Evolutionary conservation across 768 basidiomycete species (phyloP).

Genomic region (Naganishia friedmannii): DNA sequence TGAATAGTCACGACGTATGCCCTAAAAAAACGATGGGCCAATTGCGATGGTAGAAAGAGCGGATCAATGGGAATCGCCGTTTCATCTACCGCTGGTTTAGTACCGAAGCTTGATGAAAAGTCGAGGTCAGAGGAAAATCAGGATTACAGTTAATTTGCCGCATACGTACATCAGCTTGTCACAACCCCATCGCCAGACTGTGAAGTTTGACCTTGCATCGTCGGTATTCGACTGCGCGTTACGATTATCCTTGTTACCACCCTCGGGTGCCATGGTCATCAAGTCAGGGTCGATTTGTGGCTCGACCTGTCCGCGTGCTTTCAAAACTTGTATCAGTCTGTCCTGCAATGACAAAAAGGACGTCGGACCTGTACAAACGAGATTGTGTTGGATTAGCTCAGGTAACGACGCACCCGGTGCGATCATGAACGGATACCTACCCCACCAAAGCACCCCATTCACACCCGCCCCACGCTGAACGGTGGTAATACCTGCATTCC

Average conservation of each 20-base stretch:
- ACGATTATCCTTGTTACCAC: not conserved
- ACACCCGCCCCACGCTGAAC: conserved; percentile 10
- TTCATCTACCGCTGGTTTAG: not conserved
- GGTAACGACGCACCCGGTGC: not conserved
- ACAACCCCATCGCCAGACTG: conserved; percentile 23
- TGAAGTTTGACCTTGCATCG: not conserved
- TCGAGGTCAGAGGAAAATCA: too few species aligned
- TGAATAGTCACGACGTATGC: conserved; percentile 21
- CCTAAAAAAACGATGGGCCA: conserved; percentile 27
- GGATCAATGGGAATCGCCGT: conserved; percentile 20
- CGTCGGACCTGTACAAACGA: conserved; percentile 4
- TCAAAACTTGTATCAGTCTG: conserved; percentile 13
- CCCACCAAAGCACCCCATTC: conserved; percentile 14
- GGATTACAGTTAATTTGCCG: not conserved
- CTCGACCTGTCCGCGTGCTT: not conserved
- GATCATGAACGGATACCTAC: not conserved
- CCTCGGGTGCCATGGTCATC: not conserved
- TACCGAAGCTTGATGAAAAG: conserved; percentile 1
- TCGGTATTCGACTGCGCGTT: not conserved
- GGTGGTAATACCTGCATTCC: conserved; percentile 28
- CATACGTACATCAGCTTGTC: conserved; percentile 22
- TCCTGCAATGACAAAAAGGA: conserved; percentile 25
- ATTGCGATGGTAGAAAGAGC: conserved; percentile 28
- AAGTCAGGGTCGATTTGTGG: conserved; percentile 2
- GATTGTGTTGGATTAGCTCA: not conserved